Conservation (phyloP, 1,139 yeast genomes). For the Magnusiomyces magnusii region DNA sequence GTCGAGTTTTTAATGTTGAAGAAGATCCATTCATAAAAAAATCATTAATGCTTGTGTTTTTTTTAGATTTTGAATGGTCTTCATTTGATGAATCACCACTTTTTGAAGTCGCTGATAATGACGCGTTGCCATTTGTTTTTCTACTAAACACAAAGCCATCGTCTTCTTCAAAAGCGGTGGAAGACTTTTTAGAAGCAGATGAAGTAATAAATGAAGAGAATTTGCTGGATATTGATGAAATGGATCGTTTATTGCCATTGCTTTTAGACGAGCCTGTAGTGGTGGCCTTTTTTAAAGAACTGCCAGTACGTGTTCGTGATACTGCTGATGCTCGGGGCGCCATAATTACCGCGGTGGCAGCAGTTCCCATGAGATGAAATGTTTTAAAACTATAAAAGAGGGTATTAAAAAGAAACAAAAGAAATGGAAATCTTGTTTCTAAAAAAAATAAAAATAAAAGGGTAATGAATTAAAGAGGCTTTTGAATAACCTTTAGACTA, state of each 20-base stretch:
- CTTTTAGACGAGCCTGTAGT: not conserved
- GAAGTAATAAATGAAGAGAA: not conserved
- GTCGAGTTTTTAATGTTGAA: not conserved
- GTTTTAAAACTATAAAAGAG: not conserved
- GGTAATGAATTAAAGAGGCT: too few species aligned
- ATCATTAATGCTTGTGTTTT: not conserved
- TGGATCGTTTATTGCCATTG: not conserved
- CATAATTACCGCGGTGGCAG: not conserved
- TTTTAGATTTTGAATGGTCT: not conserved
- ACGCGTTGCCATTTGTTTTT: not conserved
- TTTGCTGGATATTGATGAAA: not conserved
- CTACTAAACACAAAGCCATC: conserved; percentile 4
- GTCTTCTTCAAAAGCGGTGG: not conserved
- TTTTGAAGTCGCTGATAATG: not conserved
- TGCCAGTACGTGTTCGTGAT: not conserved
- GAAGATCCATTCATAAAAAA: not conserved
- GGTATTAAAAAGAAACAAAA: too few species aligned
- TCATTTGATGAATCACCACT: not conserved
- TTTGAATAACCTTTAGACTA: not conserved
- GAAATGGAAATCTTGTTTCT: too few species aligned
- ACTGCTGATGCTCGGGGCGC: not conserved
- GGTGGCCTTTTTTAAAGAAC: not conserved
- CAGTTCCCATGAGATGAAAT: not conserved
- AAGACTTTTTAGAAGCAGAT: not conserved
- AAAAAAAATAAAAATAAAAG: too few species aligned